Evolutionary conservation across 2,329 filamentous ascomycete genomes (phyloP).

Genomic region (Emergomyces pasteurianus): DNA sequence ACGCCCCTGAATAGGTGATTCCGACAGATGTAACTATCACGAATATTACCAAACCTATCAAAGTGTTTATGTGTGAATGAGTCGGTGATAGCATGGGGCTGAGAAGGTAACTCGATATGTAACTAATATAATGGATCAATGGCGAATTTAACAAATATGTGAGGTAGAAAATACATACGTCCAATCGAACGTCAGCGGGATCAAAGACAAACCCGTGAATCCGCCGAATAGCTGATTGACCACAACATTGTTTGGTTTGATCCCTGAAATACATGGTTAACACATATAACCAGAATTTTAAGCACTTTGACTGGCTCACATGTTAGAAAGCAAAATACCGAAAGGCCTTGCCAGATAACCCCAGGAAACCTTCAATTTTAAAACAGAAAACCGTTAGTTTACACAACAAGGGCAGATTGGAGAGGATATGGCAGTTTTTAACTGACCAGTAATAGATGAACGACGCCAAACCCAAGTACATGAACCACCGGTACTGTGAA

Average conservation of each 20-base stretch:
- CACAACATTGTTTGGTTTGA: conserved; percentile 51
- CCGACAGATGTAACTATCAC: neutral
- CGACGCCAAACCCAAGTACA: conserved; percentile 40
- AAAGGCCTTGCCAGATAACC: neutral
- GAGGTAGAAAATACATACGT: conserved; percentile 14
- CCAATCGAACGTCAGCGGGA: conserved; percentile 48
- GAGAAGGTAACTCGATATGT: neutral
- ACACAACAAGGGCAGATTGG: neutral
- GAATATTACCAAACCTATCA: neutral
- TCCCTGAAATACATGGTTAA: conserved; percentile 22
- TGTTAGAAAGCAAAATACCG: neutral
- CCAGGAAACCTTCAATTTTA: neutral
- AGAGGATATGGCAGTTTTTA: neutral
- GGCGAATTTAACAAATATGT: neutral
- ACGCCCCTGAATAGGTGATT: neutral
- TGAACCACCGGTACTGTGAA: conserved; percentile 52
- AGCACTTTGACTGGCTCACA: neutral
- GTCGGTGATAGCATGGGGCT: neutral
- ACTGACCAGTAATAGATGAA: conserved; percentile 50
- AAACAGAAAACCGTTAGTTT: neutral
- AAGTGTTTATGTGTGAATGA: neutral
- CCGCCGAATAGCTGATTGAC: conserved; percentile 65
- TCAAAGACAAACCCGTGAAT: conserved; percentile 51
- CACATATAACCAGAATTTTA: neutral
- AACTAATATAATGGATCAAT: neutral